Base-by-base conservation (phyloP, 805 yeast genomes). In the Maudiozyma serrabonitensis region DNA sequence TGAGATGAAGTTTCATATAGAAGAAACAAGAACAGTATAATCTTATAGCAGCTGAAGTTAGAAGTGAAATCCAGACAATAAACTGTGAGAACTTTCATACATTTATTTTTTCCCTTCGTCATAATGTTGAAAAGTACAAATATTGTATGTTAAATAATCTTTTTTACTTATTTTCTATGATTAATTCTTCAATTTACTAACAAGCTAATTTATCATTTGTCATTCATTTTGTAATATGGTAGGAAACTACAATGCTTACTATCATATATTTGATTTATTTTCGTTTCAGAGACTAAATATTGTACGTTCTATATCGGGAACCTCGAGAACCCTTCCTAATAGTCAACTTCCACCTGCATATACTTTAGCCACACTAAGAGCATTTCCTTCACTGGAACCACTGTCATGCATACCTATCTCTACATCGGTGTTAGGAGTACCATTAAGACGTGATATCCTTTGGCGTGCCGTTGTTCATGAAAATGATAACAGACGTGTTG, bases 391-490 rank as follows among this genome's bases (percentile, higher is more conserved):
- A 4, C 74, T 93, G 51, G 95, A 89, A 67, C 99, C 99, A 32
- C 75, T 78, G 47, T 66, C 79, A 9, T 76, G 86, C 57, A 76
- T 85, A 52, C 93, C 97, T 16, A 81, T 90, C 38, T 85, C 93
- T 37, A 66, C 84, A 3, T 62, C 73, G n/a, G 73, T 89, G 38
- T 71, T 93, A 41, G 82, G 81, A 51, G 73, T 75, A 19, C 95
- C 95, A 44, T 66, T 87, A 51, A 82, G 99, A 69, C 81, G 96
- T 67, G 99, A 93, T 67, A 69, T 90, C 32, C 76, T 93, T 52
- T 93, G 98, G 97, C 80, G 82, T 61, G 96, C 98, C 1, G 96
- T 88, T 32, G 85, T 87, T 2, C 88, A 75, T 73, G 99, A 93
- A 72, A 84, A 90, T 38, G 96, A 93, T 64, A 80, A 79, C 54